Percentiles rank a stretch among this genome's conserved stretches.
Evolutionary conservation across 176 grass and related monocot species (phyloP).

Genomic region (Pontederia crassipes): DNA sequence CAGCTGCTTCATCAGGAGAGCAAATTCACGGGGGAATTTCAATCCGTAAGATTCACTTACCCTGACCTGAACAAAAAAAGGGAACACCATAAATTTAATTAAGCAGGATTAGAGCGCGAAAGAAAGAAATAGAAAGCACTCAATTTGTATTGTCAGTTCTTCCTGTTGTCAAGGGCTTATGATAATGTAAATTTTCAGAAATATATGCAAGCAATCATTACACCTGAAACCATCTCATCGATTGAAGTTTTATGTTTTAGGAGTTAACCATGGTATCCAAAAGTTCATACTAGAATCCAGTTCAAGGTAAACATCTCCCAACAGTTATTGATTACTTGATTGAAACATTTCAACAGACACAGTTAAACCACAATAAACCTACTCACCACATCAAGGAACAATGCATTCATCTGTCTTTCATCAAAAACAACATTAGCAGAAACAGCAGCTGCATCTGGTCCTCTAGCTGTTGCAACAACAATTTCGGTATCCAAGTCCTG

Average conservation of each 20-base stretch:
- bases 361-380: constrained; percentile 1
- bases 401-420: constrained; percentile 88
- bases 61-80: constrained; percentile 50
- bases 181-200: background rate
- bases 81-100: background rate
- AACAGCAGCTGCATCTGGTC: constrained; percentile 50
- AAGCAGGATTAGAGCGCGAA: background rate
- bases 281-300: background rate
- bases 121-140: background rate
- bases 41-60: constrained; percentile 90
- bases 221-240: no score
- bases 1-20: constrained; percentile 89
- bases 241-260: no score
- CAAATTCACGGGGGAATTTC: constrained; percentile 88
- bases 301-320: background rate
- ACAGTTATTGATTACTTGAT: background rate
- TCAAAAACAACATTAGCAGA: constrained; percentile 82
- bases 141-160: no score
- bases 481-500: constrained; percentile 93
- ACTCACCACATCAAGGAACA: constrained; percentile 92
- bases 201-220: no score
- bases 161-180: no score
- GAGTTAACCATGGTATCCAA: no score
- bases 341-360: background rate
- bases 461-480: constrained; percentile 67